Base-by-base conservation (phyloP, 495 filamentous ascomycete genomes). In the Collariella sp. region DNA sequence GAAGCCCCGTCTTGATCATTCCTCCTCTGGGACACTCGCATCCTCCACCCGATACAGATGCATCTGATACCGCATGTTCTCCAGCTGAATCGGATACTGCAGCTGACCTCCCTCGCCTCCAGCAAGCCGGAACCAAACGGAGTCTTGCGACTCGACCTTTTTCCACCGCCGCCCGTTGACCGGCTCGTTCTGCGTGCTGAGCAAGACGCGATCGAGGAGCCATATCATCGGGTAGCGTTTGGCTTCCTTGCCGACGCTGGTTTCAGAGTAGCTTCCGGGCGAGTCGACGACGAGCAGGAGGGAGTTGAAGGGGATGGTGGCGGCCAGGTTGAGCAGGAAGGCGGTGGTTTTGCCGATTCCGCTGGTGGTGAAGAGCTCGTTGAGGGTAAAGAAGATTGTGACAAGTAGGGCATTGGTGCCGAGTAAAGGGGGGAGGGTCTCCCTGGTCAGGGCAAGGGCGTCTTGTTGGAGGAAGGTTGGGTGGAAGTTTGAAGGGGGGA, bases 51-150 rank as follows among this genome's bases (percentile, higher is more conserved):
- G 64, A 59, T 91, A 96, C 10, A 96, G 62, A 76, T 94, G 88
- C 59, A 95, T 73, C 69, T 95, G 90, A 73, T 88, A 96, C 50
- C 91, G 81, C 89, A 95, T 95, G 69, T 95, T 86, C 72, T 97
- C 91, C 68, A 96, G 73, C 51, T 75, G 67, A 60, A 97, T 88
- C 18, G 90, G 87, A 75, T 96, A 97, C 39, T 75, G 71, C 55
- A 96, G n/a, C 38, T 33, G 40, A 7, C 18, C 19, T 5, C 11
- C 40, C 38, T 5, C 38, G 11, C 29, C 71, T 13, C 76, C 74
- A 0, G 79, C 72, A 41, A 95, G 72, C 40, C 90, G 80, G 71
- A 90, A 96, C 93, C 91, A 96, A 31, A 79, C 69, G 11, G 85
- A 88, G 46, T 93, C 89, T 46, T 88, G 76, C 7, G 80, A 78